Base-by-base conservation (phyloP, 768 basidiomycete genomes). In the Xerocomus spinulosus region DNA sequence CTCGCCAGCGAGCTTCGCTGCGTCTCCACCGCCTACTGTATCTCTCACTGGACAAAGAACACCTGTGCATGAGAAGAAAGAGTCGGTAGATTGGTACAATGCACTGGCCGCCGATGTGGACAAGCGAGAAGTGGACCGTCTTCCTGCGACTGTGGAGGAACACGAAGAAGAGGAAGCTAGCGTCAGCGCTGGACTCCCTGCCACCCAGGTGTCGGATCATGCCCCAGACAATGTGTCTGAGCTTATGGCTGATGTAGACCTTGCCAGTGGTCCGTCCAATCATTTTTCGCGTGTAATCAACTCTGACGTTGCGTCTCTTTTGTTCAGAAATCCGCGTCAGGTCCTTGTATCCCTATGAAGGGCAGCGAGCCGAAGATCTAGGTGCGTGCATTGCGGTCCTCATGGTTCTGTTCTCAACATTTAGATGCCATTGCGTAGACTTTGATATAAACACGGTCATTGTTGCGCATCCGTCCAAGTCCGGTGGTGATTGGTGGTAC, bases 401-500 rank as follows among this genome's bases (percentile, higher is more conserved):
- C 17, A 9, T 38, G n/a, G n/a, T n/a, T n/a, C n/a, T n/a, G n/a
- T 28, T 28, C 26, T 5, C 10, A 28, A 28, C 10, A 28, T 10
- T 5, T 28, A 6, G 26, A 28, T 20, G 6, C 14, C 4, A 4
- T n/a, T 26, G 58, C 30, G 47, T 9, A 94, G 87, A 77, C 17
- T 97, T 99, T 68, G 77, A 67, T 21, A 83, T 87, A 60, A 92
- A 97, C 64, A 59, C 83, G 21, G 75, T 93, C 42, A 69, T 98
- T 12, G 67, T 72, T 28, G 92, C 88, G 10, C 80, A 95, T 66
- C 92, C 93, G 0, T 90, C 93, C 15, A 95, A 89, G 66, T 73
- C 82, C 26, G 81, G 77, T 17, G 82, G 87, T 32, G 90, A 92
- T 52, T 98, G 96, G 96, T 95, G 92, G 90, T 89, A 87, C 62